Evolutionary conservation across 2,329 filamentous ascomycete species (phyloP), one percentile per base, ranked within the genome.

Genomic region (Seiridium cupressi): DNA sequence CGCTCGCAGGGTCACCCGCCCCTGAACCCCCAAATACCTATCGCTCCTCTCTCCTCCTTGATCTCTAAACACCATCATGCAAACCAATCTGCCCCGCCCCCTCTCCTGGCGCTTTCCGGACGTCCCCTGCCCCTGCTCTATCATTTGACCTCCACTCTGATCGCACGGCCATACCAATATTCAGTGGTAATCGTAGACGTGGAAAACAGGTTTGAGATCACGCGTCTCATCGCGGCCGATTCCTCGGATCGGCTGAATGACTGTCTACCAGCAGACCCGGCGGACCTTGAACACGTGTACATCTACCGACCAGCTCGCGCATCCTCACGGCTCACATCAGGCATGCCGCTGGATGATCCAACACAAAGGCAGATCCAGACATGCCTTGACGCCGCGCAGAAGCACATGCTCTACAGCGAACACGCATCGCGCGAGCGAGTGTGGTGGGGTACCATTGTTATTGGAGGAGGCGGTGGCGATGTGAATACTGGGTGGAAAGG

Each of bases 381-480:
- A 3, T 67, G 79, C 4, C 66, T 84, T 5, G 68, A 73, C 2
- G 73, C 75, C 0, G 77, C 79, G 3, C 76, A 80, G 55, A 66
- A 73, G 47, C 79, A 78, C 66, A 82, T 86, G 75, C 71, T 86
- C 4, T 86, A 87, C 68, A 76, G 77, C 3, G 61, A 68, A 5
- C 76, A 77, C 61, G 68, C 66, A 44, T 84, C 81, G 62, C 73
- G 75, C 4, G 70, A 65, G 34, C 77, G 84, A 3, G 76, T 79
- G 61, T 85, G 80, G 79, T 87, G 84, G 84, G 84, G 84, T n/a
- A 84, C 81, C 2, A 65, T 87, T 34, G 78, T 86, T 4, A 65
- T 86, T 44, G 82, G 81, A 8, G 77, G 77, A 0, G 64, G 69
- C 35, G 70, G 71, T 1, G 73, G 75, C 26, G 67, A 74, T 55